A percentile compares a stretch with the other conserved stretches of the same genome.
Conservation (phyloP, 2,329 filamentous ascomycete species). For the Drechmeria coniospora region DNA sequence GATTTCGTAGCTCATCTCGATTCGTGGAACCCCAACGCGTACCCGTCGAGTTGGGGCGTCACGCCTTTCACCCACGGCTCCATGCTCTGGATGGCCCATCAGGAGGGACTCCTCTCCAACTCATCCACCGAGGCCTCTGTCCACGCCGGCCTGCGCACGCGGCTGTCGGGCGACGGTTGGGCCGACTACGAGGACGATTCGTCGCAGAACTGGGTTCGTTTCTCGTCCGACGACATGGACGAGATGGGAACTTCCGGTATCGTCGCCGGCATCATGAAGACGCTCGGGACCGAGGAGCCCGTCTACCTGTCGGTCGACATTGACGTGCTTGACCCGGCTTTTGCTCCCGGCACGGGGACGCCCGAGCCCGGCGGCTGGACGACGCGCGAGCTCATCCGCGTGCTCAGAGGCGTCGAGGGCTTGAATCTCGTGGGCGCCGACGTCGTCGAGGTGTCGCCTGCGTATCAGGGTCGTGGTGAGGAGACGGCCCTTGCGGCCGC, state of each 20-base stretch:
- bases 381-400: slow-evolving; percentile 70
- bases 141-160: slow-evolving; percentile 69
- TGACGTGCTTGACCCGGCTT: slow-evolving; percentile 63
- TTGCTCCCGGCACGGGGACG: slow-evolving; percentile 63
- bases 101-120: slow-evolving; percentile 66
- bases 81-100: slow-evolving; percentile 81
- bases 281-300: slow-evolving; percentile 59
- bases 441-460: slow-evolving; percentile 71
- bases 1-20: slow-evolving; percentile 46
- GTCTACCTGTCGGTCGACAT: slow-evolving; percentile 75
- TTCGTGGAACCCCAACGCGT: slow-evolving; percentile 72
- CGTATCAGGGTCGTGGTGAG: slow-evolving; percentile 68
- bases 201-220: slow-evolving; percentile 62
- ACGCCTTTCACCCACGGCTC: slow-evolving; percentile 68
- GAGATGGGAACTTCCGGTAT: slow-evolving; percentile 61
- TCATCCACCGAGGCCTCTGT: slow-evolving; percentile 53
- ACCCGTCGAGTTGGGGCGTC: slow-evolving; percentile 58
- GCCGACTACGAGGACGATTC: slow-evolving; percentile 58
- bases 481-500: slow-evolving; percentile 70
- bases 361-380: slow-evolving; percentile 88
- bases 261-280: slow-evolving; percentile 51
- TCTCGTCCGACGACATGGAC: slow-evolving; percentile 74
- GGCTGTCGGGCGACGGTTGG: slow-evolving; percentile 50
- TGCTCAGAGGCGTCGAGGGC: slow-evolving; percentile 65
- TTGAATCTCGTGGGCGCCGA: slow-evolving; percentile 82